Evolutionary conservation across 352 stramenopile genomes (phyloP), one percentile per base, ranked within the genome.

Genomic region (Phytopythium delawarense): DNA sequence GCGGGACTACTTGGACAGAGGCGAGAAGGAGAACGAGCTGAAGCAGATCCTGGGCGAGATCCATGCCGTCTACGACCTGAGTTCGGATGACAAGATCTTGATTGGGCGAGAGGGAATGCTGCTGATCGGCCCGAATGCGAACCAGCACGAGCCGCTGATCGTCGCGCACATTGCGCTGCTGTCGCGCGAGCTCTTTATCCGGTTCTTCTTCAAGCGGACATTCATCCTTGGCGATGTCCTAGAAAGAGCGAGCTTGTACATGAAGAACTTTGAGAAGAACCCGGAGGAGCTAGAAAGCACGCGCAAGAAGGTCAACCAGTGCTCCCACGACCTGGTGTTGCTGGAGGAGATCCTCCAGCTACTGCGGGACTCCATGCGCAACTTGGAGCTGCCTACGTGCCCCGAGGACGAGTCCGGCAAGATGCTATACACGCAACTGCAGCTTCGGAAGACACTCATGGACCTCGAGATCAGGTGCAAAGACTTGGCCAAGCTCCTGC

Each of bases 11-110:
- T 90, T 99, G 67, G 96, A 99, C 68, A 94, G 96, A 45, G 92
- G 91, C 45, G 92, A 99, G 64, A 98, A 98, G 52, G 96, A 99
- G 63, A 99, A 99, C 64, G 96, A 99, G 71, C 80, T 99, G 20
- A 98, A 99, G 74, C 88, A 98, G 64, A 77, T 98, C 20, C 72
- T 98, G 25, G 95, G 95, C 6, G 95, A 98, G 69, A 96, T 96
- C 39, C 87, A 97, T 71, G 95, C 91, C 13, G 96, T 96, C 4
- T 98, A 98, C 65, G 96, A 99, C 67, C 96, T 99, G 48, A 97
- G 87, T 35, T 78, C 97, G 37, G 90, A 98, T 70, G 96, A 99
- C 70, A 97, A 96, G 54, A 76, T 99, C 30, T 78, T 99, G 30
- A 98, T 99, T 67, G 96, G 96, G 7, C 86, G 87, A 4, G 84